Conservation (phyloP, 108 stramenopile genomes). For the Cyclotella choctawhatcheeana region DNA sequence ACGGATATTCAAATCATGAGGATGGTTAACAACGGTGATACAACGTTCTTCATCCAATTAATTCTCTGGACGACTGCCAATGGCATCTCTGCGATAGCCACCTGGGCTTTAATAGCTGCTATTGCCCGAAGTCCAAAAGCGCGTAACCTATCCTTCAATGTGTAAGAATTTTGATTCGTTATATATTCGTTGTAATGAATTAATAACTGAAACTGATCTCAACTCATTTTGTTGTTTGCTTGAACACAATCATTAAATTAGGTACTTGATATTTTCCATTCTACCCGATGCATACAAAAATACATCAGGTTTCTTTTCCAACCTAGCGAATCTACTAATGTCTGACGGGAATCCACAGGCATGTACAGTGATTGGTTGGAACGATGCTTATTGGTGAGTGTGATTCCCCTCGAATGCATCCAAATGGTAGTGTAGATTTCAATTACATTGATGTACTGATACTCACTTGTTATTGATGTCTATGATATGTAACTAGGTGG, state of each 20-base stretch:
- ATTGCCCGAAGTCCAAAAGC: constrained; percentile 38
- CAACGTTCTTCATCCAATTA: constrained; percentile 28
- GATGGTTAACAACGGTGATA: constrained; percentile 34
- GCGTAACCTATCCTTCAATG: constrained; percentile 29
- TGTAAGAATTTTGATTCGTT: too few relatives aligned
- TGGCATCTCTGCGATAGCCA: constrained; percentile 34
- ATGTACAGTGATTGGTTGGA: constrained; percentile 38
- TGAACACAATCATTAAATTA: too few relatives aligned
- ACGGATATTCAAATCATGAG: not conserved
- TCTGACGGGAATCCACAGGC: constrained; percentile 10
- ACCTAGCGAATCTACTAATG: constrained; percentile 28
- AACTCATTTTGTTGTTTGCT: too few relatives aligned
- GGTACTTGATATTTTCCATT: constrained; percentile 38
- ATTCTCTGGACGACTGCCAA: constrained; percentile 42
- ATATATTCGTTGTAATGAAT: too few relatives aligned
- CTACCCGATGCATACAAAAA: constrained; percentile 42
- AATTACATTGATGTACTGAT: too few relatives aligned
- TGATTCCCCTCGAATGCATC: too few relatives aligned
- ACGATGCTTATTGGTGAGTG: constrained; percentile 46
- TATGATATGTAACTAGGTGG: too few relatives aligned
- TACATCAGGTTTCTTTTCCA: constrained; percentile 26
- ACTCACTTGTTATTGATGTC: too few relatives aligned
- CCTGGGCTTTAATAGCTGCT: constrained; percentile 18
- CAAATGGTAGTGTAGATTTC: too few relatives aligned
- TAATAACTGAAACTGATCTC: too few relatives aligned